Evolutionary conservation across 345 rosid species (phyloP).

Genomic region (Boechera divaricarpa): DNA sequence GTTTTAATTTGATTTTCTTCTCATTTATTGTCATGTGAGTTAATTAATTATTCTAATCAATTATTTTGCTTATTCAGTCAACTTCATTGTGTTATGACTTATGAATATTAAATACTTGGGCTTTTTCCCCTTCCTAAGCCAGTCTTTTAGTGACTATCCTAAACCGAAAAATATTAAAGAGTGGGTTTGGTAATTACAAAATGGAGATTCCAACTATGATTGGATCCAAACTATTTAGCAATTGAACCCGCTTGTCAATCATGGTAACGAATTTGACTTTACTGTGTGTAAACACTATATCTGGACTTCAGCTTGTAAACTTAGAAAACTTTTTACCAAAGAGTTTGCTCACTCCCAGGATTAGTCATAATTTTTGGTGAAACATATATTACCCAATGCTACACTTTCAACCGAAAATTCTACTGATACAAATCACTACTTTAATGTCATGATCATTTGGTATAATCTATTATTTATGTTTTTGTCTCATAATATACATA

Average conservation of each 20-base stretch:
- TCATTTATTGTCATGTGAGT: slow-evolving; percentile 39
- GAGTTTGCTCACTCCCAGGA: background rate
- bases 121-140: background rate
- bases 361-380: background rate
- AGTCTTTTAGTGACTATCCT: background rate
- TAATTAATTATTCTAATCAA: background rate
- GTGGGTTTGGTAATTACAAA: background rate
- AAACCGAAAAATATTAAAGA: background rate
- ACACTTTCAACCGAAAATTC: background rate
- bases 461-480: background rate
- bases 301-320: background rate
- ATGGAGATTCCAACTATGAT: background rate
- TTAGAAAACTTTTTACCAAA: background rate
- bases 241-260: background rate
- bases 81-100: slow-evolving; percentile 6
- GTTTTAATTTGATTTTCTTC: slow-evolving; percentile 10
- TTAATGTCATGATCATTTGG: background rate
- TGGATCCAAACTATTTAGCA: background rate
- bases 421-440: background rate
- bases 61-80: slow-evolving; percentile 31
- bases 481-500: background rate
- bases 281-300: background rate
- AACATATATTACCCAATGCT: background rate
- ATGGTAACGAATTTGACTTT: background rate
- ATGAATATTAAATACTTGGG: background rate